Conservation (phyloP, 1,284 basidiomycete genomes). For the Tilletia horrida region DNA sequence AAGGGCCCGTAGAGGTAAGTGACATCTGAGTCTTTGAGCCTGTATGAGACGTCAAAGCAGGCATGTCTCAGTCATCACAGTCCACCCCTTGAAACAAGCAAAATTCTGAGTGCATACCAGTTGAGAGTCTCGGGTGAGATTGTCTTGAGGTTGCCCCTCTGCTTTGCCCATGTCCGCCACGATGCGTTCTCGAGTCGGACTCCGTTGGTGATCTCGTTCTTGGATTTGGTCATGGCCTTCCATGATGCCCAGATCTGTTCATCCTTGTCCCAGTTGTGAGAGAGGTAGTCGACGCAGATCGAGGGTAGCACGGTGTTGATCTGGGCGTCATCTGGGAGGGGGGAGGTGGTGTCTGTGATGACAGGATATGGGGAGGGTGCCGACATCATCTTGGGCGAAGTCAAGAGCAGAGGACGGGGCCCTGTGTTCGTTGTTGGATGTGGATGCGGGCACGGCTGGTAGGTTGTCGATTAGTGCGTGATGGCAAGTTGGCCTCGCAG, state of each 20-base stretch:
- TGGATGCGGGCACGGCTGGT: no score
- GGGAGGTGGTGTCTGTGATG: constrained; percentile 41
- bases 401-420: no score
- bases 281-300: constrained; percentile 68
- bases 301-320: constrained; percentile 57
- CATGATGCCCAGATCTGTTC: constrained; percentile 98
- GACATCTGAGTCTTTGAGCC: constrained; percentile 98
- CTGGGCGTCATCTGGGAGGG: constrained; percentile 52
- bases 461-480: no score
- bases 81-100: no score
- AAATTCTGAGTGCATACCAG: constrained; percentile 66
- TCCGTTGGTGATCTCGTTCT: constrained; percentile 96
- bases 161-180: constrained; percentile 99
- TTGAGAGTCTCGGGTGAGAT: constrained; percentile 95
- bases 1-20: constrained; percentile 98
- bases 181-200: constrained; percentile 91
- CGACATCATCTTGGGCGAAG: constrained; percentile 49
- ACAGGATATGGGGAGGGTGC: constrained; percentile 51
- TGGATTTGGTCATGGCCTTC: constrained; percentile 96
- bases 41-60: constrained; percentile 54
- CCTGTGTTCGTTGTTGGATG: no score
- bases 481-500: no score
- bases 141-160: constrained; percentile 91
- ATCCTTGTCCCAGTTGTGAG: constrained; percentile 86
- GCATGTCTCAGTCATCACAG: background rate